These are phyloP conservation scores for Mallotus japonicus DNA, from an alignment of 441 rosid species.

Conservation along the genomic window DNA sequence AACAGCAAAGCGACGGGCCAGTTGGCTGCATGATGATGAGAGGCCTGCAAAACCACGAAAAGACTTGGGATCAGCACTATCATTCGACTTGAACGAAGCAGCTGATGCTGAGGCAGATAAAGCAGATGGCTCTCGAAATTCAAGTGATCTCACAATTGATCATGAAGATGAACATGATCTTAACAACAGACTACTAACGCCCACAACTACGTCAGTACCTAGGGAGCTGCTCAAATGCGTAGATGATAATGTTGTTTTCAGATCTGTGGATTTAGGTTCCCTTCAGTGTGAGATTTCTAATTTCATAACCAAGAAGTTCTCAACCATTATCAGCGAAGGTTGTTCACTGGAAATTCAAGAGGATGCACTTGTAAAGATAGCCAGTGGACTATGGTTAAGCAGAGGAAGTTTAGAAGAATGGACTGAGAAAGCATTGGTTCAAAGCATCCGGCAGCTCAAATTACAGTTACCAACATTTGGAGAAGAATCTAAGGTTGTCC, in stretches of 20 bases:
- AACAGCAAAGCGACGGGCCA: constrained; percentile 64
- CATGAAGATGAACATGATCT: constrained; percentile 63
- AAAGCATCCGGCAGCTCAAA: constrained; percentile 61
- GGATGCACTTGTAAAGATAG: constrained; percentile 66
- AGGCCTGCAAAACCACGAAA: constrained; percentile 55
- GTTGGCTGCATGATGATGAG: constrained; percentile 53
- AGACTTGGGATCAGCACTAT: constrained; percentile 36
- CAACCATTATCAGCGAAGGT: constrained; percentile 33
- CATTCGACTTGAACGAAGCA: constrained; percentile 79
- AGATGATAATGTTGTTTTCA: constrained; percentile 60
- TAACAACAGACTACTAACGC: constrained; percentile 40
- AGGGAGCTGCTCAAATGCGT: constrained; percentile 51
- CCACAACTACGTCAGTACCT: constrained; percentile 43
- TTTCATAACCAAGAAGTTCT: constrained; percentile 48
- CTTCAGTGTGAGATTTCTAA: constrained; percentile 38
- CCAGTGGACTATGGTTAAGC: constrained; percentile 65
- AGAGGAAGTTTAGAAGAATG: constrained; percentile 70
- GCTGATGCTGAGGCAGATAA: constrained; percentile 59
- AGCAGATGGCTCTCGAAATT: constrained; percentile 72
- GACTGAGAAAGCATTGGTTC: constrained; percentile 62
- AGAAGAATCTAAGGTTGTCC: constrained; percentile 42
- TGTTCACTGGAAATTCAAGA: constrained; percentile 52
- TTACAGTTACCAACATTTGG: constrained; percentile 29
- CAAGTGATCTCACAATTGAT: constrained; percentile 82
- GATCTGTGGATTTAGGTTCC: constrained; percentile 60